Evolutionary conservation across 495 filamentous ascomycete species (phyloP).

Genomic region (Neurospora sp.): DNA sequence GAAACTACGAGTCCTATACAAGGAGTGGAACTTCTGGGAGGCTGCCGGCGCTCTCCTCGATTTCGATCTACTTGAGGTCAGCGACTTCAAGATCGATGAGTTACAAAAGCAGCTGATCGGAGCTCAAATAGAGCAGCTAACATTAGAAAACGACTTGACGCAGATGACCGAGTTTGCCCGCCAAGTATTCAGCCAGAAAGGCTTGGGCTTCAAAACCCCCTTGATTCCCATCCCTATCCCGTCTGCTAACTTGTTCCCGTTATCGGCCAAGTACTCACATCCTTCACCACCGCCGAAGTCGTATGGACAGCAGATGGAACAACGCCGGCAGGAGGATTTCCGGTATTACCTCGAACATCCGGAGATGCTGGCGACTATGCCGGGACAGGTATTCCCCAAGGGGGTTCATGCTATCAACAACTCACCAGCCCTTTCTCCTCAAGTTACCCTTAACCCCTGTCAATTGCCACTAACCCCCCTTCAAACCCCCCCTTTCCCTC

Average conservation of each 20-base stretch:
- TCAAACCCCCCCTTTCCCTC: background rate
- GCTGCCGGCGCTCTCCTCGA: background rate
- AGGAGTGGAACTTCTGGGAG: background rate
- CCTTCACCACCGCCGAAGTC: background rate
- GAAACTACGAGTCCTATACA: background rate
- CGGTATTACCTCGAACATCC: background rate
- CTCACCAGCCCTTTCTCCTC: background rate
- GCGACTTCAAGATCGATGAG: background rate
- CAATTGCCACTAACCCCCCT: background rate
- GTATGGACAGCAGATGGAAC: background rate
- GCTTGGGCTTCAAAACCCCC: background rate
- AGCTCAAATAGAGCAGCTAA: background rate
- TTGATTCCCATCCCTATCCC: background rate
- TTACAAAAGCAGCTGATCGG: background rate
- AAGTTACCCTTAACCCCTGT: background rate
- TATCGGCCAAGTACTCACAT: background rate
- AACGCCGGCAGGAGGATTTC: background rate
- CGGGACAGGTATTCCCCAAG: background rate
- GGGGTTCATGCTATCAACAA: background rate
- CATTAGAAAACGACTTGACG: background rate
- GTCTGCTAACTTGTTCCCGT: background rate
- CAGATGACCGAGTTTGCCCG: background rate
- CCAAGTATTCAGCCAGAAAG: background rate
- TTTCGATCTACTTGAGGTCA: background rate
- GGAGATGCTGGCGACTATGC: background rate